These are phyloP conservation scores for Infundibulicybe gibba DNA, from an alignment of 768 basidiomycete genomes.

Conservation along the genomic window DNA sequence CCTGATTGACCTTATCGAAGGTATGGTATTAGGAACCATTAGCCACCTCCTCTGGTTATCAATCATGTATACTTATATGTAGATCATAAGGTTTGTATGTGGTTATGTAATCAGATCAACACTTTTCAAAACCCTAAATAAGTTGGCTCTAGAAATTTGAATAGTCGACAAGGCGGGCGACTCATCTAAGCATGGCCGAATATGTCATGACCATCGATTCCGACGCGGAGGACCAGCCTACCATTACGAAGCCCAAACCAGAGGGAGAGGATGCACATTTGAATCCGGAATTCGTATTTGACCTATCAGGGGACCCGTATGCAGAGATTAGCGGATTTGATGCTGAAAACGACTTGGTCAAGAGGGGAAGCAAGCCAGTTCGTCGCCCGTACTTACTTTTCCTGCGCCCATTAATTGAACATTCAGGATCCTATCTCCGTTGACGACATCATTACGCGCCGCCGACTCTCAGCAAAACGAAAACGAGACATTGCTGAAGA, in stretches of 20 bases:
- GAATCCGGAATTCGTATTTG: constrained; percentile 83
- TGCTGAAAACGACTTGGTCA: constrained; percentile 49
- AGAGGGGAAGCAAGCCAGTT: constrained; percentile 62
- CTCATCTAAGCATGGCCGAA: constrained; percentile 38
- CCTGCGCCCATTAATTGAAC: constrained; percentile 3
- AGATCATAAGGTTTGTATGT: too few species aligned
- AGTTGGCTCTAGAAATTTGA: too few species aligned
- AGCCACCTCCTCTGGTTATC: too few species aligned
- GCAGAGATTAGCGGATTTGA: constrained; percentile 44
- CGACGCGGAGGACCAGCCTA: constrained; percentile 55
- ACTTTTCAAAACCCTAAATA: too few species aligned
- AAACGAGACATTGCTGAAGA: constrained; percentile 47
- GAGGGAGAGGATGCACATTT: constrained; percentile 55
- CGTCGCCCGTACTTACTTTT: constrained; percentile 15
- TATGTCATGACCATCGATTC: constrained; percentile 86
- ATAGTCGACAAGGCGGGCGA: too few species aligned
- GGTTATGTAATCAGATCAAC: too few species aligned
- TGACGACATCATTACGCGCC: constrained; percentile 86
- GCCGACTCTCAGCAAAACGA: constrained; percentile 58
- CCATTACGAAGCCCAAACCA: constrained; percentile 14
- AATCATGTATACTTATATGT: too few species aligned
- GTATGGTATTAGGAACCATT: too few species aligned
- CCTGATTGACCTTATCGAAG: too few species aligned
- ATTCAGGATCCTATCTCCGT: constrained; percentile 76
- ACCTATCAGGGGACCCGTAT: constrained; percentile 70